Percentiles rank a stretch among this genome's conserved stretches.
phyloP scores from a whole-genome alignment of 345 rosid genomes.

The Eucalyptus marginata region DNA sequence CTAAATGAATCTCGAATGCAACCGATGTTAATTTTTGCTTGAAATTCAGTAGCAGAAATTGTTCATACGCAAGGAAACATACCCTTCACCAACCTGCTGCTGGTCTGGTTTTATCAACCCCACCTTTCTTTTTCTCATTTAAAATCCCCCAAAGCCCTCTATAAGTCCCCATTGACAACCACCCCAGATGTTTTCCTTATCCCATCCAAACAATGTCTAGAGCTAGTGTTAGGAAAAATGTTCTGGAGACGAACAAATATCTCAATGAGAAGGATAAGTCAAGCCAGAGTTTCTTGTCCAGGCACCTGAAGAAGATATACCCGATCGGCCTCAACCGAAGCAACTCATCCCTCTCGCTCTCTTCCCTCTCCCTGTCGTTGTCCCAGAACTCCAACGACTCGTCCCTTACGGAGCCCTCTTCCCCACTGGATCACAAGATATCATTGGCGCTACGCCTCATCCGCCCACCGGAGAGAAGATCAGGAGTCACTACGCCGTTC shows the following conservation, averaged over 20 bases:
- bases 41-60: slow-evolving; percentile 4
- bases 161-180: neutral
- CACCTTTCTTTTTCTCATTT: neutral
- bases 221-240: slow-evolving; percentile 11
- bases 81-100: slow-evolving; percentile 51
- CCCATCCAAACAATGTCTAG: slow-evolving; percentile 19
- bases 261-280: slow-evolving; percentile 15
- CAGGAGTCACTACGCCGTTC: slow-evolving; percentile 12
- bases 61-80: slow-evolving; percentile 22
- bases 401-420: slow-evolving; percentile 36
- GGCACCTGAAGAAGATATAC: slow-evolving; percentile 72
- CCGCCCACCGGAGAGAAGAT: slow-evolving; percentile 16
- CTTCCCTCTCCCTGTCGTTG: slow-evolving; percentile 67
- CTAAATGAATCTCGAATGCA: neutral
- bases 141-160: neutral
- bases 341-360: slow-evolving; percentile 63
- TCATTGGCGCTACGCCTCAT: slow-evolving; percentile 65
- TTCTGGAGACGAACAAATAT: slow-evolving; percentile 14
- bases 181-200: neutral
- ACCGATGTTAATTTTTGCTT: slow-evolving; percentile 6
- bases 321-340: slow-evolving; percentile 72
- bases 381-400: slow-evolving; percentile 90
- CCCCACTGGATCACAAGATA: slow-evolving; percentile 46
- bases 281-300: slow-evolving; percentile 34
- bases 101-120: neutral